Evolutionary conservation across 371 early-diverging fungal genomes (phyloP), one percentile per base, ranked within the genome.

Genomic region (Encephalitozoon intestinalis): DNA sequence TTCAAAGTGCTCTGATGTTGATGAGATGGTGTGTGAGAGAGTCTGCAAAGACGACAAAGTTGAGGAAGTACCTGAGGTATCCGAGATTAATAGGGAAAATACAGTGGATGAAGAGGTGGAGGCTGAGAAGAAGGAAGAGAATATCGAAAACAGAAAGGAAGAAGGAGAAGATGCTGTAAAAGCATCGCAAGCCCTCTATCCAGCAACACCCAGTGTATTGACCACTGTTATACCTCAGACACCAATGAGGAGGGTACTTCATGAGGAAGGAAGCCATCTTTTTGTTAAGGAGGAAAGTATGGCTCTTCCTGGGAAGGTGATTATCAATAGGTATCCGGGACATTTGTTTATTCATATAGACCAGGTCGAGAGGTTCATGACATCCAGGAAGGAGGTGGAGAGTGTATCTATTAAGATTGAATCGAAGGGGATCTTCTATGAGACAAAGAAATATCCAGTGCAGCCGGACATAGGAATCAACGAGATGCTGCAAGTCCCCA

Each of bases 261-360:
- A 58, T 34, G 58, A 58, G n/a, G 58, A 58, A 21, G 37, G 37
- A 21, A 58, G 18, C 58, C 8, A 37, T 4, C 58, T 58, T 34
- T 18, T 37, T n/a, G 58, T 58, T 7, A 58, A 58, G 28, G 58
- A 58, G 34, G 58, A 58, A 18, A 8, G 58, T n/a, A 3, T 58
- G 30, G 34, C n/a, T 31, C 37, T 52, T 37, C 39, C 37, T 1
- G 51, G 64, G 12, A 53, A 72, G 23, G 37, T 72, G 39, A 64
- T 40, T 34, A 63, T 72, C 28, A 63, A 64, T 12, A 72, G 64
- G 44, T 72, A 64, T 64, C 73, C 73, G 5, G 73, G 73, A 26
- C 51, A 49, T 64, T 9, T 72, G 26, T 72, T 37, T 64, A 39
- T 72, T 9, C 63, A 72, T 25, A 72, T 72, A 63, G 49, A 63